phyloP scores from a whole-genome alignment of 176 grass and related monocot species.

The Carex pumila region DNA sequence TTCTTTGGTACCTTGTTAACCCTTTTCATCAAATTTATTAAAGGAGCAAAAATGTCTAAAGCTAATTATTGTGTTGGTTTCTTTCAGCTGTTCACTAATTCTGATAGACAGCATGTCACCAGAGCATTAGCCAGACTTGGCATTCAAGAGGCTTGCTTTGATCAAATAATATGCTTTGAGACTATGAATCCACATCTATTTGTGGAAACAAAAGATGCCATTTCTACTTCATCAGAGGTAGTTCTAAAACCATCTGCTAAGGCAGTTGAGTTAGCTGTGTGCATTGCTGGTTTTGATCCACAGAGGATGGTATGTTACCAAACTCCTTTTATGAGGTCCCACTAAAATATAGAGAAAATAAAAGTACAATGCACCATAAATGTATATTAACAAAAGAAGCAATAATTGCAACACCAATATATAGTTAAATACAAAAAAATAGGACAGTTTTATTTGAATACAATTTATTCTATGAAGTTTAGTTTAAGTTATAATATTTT shows the following conservation, averaged over 20 bases:
- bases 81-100: conserved; percentile 85
- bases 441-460: background rate
- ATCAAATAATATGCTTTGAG: conserved; percentile 83
- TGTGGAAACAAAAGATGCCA: background rate
- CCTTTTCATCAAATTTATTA: background rate
- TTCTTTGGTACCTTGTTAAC: background rate
- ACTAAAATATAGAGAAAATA: background rate
- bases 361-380: background rate
- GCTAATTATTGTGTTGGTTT: background rate
- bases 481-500: background rate
- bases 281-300: conserved; percentile 45
- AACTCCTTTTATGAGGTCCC: background rate
- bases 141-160: conserved; percentile 54
- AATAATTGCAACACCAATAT: background rate
- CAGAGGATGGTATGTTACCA: conserved; percentile 41
- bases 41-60: background rate
- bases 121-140: conserved; percentile 49
- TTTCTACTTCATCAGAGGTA: conserved; percentile 13
- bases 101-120: conserved; percentile 57
- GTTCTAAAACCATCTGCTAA: conserved; percentile 58
- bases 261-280: conserved; percentile 48
- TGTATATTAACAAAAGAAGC: background rate
- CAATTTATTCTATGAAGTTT: background rate
- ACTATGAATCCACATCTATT: conserved; percentile 91
- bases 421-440: background rate